Evolutionary conservation across 2,329 filamentous ascomycete species (phyloP).

Genomic region (Colletotrichum salicis): DNA sequence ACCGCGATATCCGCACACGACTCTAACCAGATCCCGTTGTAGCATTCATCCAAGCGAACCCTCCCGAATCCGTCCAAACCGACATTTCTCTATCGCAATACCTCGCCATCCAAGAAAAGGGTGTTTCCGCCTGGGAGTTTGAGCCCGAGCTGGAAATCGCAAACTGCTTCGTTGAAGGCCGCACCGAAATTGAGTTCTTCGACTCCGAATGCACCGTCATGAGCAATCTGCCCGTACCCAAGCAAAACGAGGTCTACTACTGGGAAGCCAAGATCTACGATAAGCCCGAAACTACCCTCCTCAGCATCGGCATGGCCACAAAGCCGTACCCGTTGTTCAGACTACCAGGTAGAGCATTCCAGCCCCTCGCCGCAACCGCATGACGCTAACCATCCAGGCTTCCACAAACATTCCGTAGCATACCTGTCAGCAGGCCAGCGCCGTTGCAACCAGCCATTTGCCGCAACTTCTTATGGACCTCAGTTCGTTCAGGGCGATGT

Average conservation of each 20-base stretch:
- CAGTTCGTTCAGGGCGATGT: slow-evolving; percentile 93
- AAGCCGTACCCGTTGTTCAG: slow-evolving; percentile 97
- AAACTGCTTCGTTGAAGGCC: slow-evolving; percentile 96
- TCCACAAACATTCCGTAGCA: slow-evolving; percentile 91
- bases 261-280: slow-evolving; percentile 99
- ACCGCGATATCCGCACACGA: background rate
- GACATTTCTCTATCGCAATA: slow-evolving; percentile 98
- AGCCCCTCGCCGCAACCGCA: slow-evolving; percentile 33
- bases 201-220: slow-evolving; percentile 98
- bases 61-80: slow-evolving; percentile 92
- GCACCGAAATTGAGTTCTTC: slow-evolving; percentile 98
- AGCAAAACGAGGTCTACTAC: slow-evolving; percentile 99
- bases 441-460: slow-evolving; percentile 93
- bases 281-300: slow-evolving; percentile 86
- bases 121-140: slow-evolving; percentile 99
- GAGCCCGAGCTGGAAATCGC: slow-evolving; percentile 99
- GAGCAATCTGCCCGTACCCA: slow-evolving; percentile 95
- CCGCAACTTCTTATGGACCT: slow-evolving; percentile 81
- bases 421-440: slow-evolving; percentile 90
- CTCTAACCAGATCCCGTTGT: slow-evolving; percentile 19
- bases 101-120: slow-evolving; percentile 98
- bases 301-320: slow-evolving; percentile 94
- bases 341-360: slow-evolving; percentile 78
- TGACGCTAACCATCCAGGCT: slow-evolving; percentile 64
- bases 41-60: slow-evolving; percentile 96